phyloP scores from a whole-genome alignment of 2,329 filamentous ascomycete genomes.

The Juglanconis oblonga region DNA sequence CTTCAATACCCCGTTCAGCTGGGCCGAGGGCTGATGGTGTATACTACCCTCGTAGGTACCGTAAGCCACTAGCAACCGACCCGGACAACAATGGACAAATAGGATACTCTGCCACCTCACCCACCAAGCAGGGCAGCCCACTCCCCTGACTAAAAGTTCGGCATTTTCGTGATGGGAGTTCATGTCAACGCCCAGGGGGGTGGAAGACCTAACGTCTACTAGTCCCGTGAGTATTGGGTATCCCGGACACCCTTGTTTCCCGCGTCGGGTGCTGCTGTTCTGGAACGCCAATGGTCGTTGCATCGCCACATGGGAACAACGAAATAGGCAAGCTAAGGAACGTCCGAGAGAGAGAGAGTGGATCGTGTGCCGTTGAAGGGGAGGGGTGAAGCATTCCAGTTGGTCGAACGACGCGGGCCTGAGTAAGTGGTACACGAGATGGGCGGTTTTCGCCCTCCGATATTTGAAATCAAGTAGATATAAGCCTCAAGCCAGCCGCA shows the following conservation, averaged over 20 bases:
- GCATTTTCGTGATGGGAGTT: not conserved
- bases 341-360: not conserved
- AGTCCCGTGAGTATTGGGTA: not conserved
- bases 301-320: constrained; percentile 1
- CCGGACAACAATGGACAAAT: constrained; percentile 3
- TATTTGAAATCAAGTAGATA: not conserved
- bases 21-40: constrained; percentile 1
- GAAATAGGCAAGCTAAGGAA: not conserved
- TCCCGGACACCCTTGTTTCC: not conserved
- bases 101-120: constrained; percentile 5
- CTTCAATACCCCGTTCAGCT: constrained; percentile 4
- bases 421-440: no score
- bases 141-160: constrained; percentile 2
- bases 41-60: not conserved
- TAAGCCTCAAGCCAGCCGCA: not conserved
- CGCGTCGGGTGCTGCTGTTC: not conserved
- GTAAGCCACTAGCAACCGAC: not conserved
- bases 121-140: constrained; percentile 1
- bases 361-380: not conserved
- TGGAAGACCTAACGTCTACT: not conserved
- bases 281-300: not conserved
- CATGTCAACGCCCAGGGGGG: not conserved
- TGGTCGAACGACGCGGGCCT: not conserved
- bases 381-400: not conserved
- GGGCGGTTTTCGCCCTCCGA: no score